Evolutionary conservation across 371 early-diverging fungal genomes (phyloP).

Genomic region (Synchytrium microbalum): DNA sequence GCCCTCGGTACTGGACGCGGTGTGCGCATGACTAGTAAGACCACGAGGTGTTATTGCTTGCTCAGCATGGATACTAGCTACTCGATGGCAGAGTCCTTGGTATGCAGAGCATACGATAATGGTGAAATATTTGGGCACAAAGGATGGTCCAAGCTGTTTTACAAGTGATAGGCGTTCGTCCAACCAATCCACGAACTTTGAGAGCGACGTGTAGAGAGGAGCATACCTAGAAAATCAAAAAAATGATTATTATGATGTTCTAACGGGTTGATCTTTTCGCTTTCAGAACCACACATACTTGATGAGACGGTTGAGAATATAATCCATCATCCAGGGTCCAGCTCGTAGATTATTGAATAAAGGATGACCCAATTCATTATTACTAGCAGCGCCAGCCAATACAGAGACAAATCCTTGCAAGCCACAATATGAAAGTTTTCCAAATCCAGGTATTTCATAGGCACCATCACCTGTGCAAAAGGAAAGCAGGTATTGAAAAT

Average conservation of each 20-base stretch:
- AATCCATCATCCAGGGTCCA: constrained; percentile 90
- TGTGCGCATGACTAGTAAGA: background rate
- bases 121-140: constrained; percentile 90
- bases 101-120: constrained; percentile 69
- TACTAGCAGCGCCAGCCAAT: constrained; percentile 58
- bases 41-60: constrained; percentile 9
- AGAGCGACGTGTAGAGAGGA: constrained; percentile 41
- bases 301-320: constrained; percentile 61
- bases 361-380: constrained; percentile 88
- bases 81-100: constrained; percentile 55
- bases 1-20: constrained; percentile 20
- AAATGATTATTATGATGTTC: constrained; percentile 5
- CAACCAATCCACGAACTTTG: constrained; percentile 62
- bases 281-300: constrained; percentile 32
- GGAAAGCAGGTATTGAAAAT: constrained; percentile 14
- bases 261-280: background rate
- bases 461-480: constrained; percentile 50
- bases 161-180: constrained; percentile 56
- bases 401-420: constrained; percentile 85
- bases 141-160: constrained; percentile 64
- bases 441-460: constrained; percentile 81
- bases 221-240: constrained; percentile 30
- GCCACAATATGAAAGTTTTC: constrained; percentile 79
- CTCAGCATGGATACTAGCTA: constrained; percentile 16
- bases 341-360: constrained; percentile 80